Base-by-base conservation (phyloP, 2,329 filamentous ascomycete genomes). In the Epichloe aotearoae region DNA sequence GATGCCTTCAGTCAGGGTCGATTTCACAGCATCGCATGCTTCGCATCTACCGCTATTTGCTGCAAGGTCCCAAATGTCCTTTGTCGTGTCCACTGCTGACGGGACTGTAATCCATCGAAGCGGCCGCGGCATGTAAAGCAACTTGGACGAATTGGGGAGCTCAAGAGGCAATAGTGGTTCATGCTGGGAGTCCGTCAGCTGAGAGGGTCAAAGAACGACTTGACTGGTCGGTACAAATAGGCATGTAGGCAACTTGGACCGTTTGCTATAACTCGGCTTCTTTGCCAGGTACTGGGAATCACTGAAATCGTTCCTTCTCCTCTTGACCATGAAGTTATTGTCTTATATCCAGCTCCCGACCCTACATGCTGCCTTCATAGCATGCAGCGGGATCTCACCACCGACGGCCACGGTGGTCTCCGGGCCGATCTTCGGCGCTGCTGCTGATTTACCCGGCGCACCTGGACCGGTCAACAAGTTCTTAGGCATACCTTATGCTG, bases 401-500 rank as follows among this genome's bases (percentile, higher is more conserved):
- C 55, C 57, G 4, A 57, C 52, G 2, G 56, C 45, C 20, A 51
- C 47, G 10, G 50, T 61, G 3, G 50, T 57, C 17, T 55, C 56
- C 1, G 58, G 59, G 0, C 53, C 47, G 5, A 39, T 61, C 4
- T 17, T 56, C 17, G 58, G 58, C 1, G 34, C 50, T 17, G 20
- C 51, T 3, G 57, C 55, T 2, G 47, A 20, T 26, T 53, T 62
- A 1, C 59, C 58, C 2, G 41, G 49, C 8, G 54, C 51, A 4
- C 38, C 53, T 15, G 50, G 50, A 0, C 54, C 54, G 1, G 55
- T 60, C 2, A 55, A 57, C 36, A 57, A 56, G 46, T 60, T 57
- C 26, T 47, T 62, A 0, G 57, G 56, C 4, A 56, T 62, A 20
- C 58, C 57, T 0, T 61, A 58, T 33, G 55, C 58, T 0, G 52